Conservation (phyloP, 2,329 filamentous ascomycete species). For the Colletotrichum lupini region DNA sequence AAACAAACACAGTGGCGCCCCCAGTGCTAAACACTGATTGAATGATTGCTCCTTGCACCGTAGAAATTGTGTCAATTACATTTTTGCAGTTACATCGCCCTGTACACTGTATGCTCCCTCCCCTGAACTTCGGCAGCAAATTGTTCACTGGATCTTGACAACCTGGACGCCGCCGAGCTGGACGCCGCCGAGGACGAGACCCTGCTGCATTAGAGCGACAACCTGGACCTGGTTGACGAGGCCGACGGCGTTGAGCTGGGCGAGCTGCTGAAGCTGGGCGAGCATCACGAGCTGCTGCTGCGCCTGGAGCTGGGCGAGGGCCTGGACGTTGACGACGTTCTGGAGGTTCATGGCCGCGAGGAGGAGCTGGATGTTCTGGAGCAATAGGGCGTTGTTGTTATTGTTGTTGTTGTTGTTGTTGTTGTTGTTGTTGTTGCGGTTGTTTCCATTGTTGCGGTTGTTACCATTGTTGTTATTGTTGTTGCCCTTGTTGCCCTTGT, state of each 20-base stretch:
- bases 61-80: too few relatives aligned
- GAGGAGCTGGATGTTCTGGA: conserved; percentile 39
- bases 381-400: conserved; percentile 33
- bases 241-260: conserved; percentile 40
- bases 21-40: background rate
- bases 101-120: too few relatives aligned
- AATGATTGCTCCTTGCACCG: background rate
- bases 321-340: conserved; percentile 41
- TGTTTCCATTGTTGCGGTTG: conserved; percentile 38
- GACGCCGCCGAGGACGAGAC: conserved; percentile 36
- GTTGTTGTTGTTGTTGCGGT: conserved; percentile 43
- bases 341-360: conserved; percentile 44
- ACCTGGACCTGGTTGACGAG: conserved; percentile 40
- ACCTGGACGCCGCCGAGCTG: background rate
- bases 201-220: conserved; percentile 39
- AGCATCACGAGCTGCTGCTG: conserved; percentile 42
- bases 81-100: too few relatives aligned
- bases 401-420: conserved; percentile 35
- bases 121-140: conserved; percentile 37
- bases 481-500: conserved; percentile 42
- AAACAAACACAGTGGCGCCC: background rate
- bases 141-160: conserved; percentile 44
- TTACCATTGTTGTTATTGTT: conserved; percentile 15
- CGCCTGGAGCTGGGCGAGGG: conserved; percentile 42
- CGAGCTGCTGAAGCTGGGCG: conserved; percentile 42